Base-by-base conservation (phyloP, 129 eudicot genomes). In the Silybum marianum region DNA sequence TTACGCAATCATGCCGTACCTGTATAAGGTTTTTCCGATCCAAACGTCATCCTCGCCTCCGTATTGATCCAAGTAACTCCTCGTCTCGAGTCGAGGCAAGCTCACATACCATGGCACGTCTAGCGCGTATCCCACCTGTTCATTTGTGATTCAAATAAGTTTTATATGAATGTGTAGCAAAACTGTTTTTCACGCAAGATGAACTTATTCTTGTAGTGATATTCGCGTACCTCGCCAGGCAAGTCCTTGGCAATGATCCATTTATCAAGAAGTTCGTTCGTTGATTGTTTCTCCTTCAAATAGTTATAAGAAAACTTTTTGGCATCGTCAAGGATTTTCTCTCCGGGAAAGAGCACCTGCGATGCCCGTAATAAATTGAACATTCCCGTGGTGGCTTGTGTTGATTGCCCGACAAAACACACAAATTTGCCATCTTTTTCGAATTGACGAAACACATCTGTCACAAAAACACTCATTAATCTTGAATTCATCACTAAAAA, bases 11-110 rank as follows among this genome's bases (percentile, higher is more conserved):
- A 32, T 32, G 36, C 6, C 3, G 34, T 83, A 88, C 97, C 97
- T 92, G 83, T 58, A 58, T 58, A 58, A 58, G 23, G 66, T 58
- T 58, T 58, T 58, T 58, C 66, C 66, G 23, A 58, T 92, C 97
- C 97, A 92, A 34, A 92, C 90, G 73, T 92, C 94, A 9, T 92
- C 81, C 26, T 84, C 82, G 1, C 92, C 97, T 11, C 97, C 97
- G 16, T 92, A 92, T 38, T 92, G 97, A 24, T 92, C 94, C 71
- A 92, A 67, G 82, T 76, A 92, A 58, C 82, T 84, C 80, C 90
- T 80, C 16, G 92, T 81, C 86, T 92, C 66, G 23, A 58, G 66
- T 58, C 66, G 66, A 58, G 66, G 66, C 66, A 58, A 18, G 66
- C 66, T 58, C 23, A n/a, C 66, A 58, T 58, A 58, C 66, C 66